Base-by-base conservation (phyloP, 2,329 filamentous ascomycete species). In the Aspergillus candidus region DNA sequence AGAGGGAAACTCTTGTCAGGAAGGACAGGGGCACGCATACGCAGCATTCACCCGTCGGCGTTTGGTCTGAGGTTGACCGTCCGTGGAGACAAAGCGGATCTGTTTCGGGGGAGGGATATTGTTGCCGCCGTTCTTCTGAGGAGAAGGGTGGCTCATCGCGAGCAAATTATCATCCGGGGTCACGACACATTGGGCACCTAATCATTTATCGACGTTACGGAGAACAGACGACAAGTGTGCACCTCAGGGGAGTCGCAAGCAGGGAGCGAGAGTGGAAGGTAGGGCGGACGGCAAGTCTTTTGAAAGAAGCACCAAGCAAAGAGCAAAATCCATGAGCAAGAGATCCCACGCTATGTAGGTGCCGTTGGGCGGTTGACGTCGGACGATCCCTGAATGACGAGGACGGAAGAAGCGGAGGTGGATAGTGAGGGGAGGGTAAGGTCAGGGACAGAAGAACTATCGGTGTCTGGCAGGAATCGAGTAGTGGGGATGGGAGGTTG, bases 11-110 rank as follows among this genome's bases (percentile, higher is more conserved):
- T 38, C 13, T 29, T 37, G 44, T 29, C 34, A 29, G 31, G 39
- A 37, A 35, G 41, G 33, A 35, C 30, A 36, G 33, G 42, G 38
- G 31, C 14, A 39, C 13, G 35, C 82, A 67, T 75, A 86, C 80
- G 86, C 86, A 58, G 86, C 83, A 68, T 83, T 88, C 59, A 91
- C 86, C 57, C 86, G 77, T 61, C 86, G 78, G 56, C 86, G 76
- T 68, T 90, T 91, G 18, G 84, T 83, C 49, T 86, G 85, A 38
- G 86, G 86, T 53, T 87, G 84, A 50, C 86, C 86, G 68, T 89
- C 84, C 58, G 83, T 88, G 52, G 88, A 86, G 56, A 91, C 86
- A 64, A 90, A 91, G 56, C 86, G 83, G 54, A 88, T 86, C 58
- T 72, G 71, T 45, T 67, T 57, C 38, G 61, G 58, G 43, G 53